Evolutionary conservation across 2,329 filamentous ascomycete genomes (phyloP).

Genomic region (Cadophora sp.): DNA sequence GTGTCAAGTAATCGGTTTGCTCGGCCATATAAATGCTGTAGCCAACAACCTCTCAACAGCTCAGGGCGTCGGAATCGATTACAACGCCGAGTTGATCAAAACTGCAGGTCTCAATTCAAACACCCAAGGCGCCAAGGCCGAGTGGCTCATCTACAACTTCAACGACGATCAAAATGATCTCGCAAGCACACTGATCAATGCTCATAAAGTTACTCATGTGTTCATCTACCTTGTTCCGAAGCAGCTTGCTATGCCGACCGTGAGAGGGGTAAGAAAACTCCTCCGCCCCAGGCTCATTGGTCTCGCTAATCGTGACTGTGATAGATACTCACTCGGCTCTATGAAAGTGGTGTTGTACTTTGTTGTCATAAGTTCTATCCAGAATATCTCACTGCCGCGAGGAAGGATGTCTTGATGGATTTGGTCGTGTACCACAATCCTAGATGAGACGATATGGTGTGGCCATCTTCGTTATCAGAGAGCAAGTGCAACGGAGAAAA

Average conservation of each 20-base stretch:
- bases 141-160: conserved; percentile 38
- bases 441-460: not conserved
- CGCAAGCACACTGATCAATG: conserved; percentile 25
- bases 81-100: conserved; percentile 34
- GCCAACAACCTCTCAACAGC: conserved; percentile 17
- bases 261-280: conserved; percentile 15
- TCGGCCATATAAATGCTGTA: conserved; percentile 29
- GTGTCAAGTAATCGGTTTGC: conserved; percentile 32
- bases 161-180: conserved; percentile 37
- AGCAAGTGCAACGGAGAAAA: no score
- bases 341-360: conserved; percentile 30
- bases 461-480: not conserved
- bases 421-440: conserved; percentile 32
- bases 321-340: conserved; percentile 30
- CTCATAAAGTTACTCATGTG: conserved; percentile 34
- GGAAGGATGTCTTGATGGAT: conserved; percentile 33
- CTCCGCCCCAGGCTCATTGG: no score
- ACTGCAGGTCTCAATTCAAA: conserved; percentile 30
- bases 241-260: conserved; percentile 33
- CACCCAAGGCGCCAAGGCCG: conserved; percentile 14
- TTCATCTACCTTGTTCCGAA: conserved; percentile 37
- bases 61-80: conserved; percentile 36
- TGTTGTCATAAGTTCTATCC: conserved; percentile 37
- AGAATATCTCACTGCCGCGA: conserved; percentile 31
- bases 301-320: not conserved